phyloP scores from a whole-genome alignment of 2,329 filamentous ascomycete species.

The Neobulgaria alba region DNA sequence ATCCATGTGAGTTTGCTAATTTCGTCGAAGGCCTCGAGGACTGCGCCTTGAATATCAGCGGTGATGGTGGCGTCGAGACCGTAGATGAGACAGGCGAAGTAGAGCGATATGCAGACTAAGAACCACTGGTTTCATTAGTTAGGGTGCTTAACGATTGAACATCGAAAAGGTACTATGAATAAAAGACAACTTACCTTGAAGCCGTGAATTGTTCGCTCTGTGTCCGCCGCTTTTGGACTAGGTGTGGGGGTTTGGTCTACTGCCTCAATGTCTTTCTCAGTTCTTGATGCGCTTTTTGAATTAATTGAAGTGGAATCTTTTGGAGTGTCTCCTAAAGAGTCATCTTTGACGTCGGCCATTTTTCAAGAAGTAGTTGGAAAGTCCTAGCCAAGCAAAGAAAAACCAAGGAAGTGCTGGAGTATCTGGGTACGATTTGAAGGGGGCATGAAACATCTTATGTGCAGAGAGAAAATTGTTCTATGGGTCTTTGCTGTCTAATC shows the following conservation, averaged over 20 bases:
- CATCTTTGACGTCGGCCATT: not conserved
- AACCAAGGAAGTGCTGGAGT: no score
- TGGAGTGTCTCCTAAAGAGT: not conserved
- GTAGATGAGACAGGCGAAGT: not conserved
- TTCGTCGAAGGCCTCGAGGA: constrained; percentile 23
- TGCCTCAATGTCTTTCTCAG: not conserved
- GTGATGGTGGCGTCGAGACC: constrained; percentile 15
- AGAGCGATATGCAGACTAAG: not conserved
- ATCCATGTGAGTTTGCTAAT: constrained; percentile 26
- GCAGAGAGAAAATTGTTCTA: no score
- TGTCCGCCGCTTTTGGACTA: not conserved
- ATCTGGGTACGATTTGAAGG: no score
- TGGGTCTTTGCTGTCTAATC: no score
- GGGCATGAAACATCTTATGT: no score
- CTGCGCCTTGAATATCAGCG: constrained; percentile 26
- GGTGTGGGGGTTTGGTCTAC: not conserved
- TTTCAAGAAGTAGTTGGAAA: not conserved
- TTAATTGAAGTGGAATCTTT: not conserved
- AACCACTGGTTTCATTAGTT: not conserved
- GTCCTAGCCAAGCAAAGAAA: no score
- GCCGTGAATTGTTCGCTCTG: not conserved
- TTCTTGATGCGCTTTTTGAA: not conserved
- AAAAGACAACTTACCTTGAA: not conserved
- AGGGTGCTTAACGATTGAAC: not conserved
- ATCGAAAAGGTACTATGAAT: not conserved